Conservation (phyloP, 371 early-diverging fungal genomes). For the Rhizopus stolonifer region DNA sequence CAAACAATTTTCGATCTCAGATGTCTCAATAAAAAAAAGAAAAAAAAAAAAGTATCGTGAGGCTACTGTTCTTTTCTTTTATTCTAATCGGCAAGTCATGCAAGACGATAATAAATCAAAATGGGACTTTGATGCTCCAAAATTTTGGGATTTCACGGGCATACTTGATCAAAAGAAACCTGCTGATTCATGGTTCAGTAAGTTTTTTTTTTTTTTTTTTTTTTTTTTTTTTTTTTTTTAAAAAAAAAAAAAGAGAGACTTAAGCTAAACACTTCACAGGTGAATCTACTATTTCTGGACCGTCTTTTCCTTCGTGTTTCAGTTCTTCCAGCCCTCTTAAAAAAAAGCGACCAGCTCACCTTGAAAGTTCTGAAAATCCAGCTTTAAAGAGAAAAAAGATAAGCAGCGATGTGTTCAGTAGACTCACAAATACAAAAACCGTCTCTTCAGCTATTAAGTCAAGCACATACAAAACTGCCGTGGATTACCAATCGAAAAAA, state of each 20-base stretch:
- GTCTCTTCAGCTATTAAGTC: not conserved
- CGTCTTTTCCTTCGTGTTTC: not conserved
- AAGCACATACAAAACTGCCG: not conserved
- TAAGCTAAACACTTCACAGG: not conserved
- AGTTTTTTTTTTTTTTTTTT: not conserved
- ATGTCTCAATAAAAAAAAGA: too few relatives aligned
- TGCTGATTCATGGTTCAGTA: conserved; percentile 23
- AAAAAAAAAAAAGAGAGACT: not conserved
- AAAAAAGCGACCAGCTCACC: not conserved
- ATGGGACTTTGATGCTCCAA: conserved; percentile 20
- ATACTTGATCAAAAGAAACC: conserved; percentile 3
- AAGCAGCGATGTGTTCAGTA: not conserved
- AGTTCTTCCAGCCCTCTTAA: not conserved
- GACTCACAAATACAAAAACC: not conserved
- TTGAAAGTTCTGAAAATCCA: not conserved
- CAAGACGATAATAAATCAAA: conserved; percentile 1
- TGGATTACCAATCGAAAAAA: not conserved
- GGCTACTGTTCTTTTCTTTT: too few relatives aligned
- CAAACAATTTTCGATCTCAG: too few relatives aligned
- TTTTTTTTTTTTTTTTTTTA: not conserved
- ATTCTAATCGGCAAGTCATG: too few relatives aligned
- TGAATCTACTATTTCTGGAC: conserved; percentile 1
- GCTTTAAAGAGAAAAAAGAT: not conserved
- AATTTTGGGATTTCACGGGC: conserved; percentile 20
- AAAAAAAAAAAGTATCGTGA: too few relatives aligned